A percentile compares a stretch with the other conserved stretches of the same genome.
Evolutionary conservation across 108 stramenopile genomes (phyloP).

Genomic region (Cyclotella cryptica): DNA sequence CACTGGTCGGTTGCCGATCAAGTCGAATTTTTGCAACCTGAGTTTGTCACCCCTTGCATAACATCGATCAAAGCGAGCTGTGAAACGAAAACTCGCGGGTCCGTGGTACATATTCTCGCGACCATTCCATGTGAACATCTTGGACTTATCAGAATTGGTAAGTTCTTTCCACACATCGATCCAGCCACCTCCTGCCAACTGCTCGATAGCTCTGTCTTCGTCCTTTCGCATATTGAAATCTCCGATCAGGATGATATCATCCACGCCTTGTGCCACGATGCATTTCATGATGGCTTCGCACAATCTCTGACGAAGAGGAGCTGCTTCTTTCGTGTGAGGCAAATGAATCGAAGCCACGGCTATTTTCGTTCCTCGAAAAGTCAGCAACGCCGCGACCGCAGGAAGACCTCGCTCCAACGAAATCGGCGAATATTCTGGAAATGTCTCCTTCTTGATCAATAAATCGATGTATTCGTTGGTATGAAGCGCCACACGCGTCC

Average conservation of each 20-base stretch:
- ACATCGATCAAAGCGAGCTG: constrained; percentile 30
- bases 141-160: constrained; percentile 10
- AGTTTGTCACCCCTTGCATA: constrained; percentile 25
- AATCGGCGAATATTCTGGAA: not conserved
- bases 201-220: constrained; percentile 20
- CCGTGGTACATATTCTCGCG: constrained; percentile 37
- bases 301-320: constrained; percentile 7
- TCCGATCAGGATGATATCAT: constrained; percentile 28
- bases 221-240: constrained; percentile 39
- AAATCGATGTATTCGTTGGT: constrained; percentile 28
- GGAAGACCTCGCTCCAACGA: constrained; percentile 14
- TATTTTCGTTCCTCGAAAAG: constrained; percentile 22
- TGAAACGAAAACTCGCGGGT: constrained; percentile 30
- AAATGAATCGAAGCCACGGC: constrained; percentile 28
- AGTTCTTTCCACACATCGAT: constrained; percentile 32
- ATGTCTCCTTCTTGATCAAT: constrained; percentile 10
- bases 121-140: constrained; percentile 33
- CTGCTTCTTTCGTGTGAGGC: constrained; percentile 36
- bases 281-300: constrained; percentile 19
- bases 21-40: constrained; percentile 15
- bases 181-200: constrained; percentile 27
- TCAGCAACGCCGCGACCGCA: constrained; percentile 13
- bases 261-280: not conserved
- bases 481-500: constrained; percentile 23
- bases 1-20: constrained; percentile 29